phyloP scores from a whole-genome alignment of 768 basidiomycete genomes.

The Amanita polypyramis region DNA sequence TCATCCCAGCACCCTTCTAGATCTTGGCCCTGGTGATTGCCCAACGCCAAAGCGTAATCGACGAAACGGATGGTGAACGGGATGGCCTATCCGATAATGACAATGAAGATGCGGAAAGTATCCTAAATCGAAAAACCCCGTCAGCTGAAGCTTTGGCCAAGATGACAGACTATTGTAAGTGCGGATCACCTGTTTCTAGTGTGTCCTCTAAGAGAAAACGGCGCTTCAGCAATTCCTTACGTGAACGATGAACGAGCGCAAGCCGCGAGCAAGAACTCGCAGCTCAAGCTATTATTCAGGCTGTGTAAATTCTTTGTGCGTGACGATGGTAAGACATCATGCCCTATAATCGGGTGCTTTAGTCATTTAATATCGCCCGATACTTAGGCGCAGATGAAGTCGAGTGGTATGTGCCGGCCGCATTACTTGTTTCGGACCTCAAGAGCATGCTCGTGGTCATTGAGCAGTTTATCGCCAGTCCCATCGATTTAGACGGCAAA shows the following conservation, averaged over 20 bases:
- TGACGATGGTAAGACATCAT: conserved; percentile 42
- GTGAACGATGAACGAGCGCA: conserved; percentile 62
- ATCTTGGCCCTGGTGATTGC: conserved; percentile 51
- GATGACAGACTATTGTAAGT: conserved; percentile 68
- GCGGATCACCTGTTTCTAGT: neutral
- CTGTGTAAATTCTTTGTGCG: conserved; percentile 61
- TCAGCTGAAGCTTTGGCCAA: conserved; percentile 63
- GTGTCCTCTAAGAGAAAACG: neutral
- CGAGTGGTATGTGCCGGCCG: conserved; percentile 78
- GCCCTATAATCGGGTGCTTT: conserved; percentile 10
- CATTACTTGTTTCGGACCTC: conserved; percentile 57
- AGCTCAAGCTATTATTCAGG: conserved; percentile 79
- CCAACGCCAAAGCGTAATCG: conserved; percentile 48
- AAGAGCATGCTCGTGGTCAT: conserved; percentile 65
- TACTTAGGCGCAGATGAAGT: conserved; percentile 53
- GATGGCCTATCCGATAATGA: conserved; percentile 24
- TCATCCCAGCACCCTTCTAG: conserved; percentile 23
- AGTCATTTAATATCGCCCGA: neutral
- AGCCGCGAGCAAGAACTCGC: conserved; percentile 67
- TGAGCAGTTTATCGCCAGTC: conserved; percentile 71
- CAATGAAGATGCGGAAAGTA: conserved; percentile 19
- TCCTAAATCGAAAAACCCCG: conserved; percentile 27
- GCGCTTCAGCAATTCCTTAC: conserved; percentile 59
- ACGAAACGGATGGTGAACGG: conserved; percentile 42
- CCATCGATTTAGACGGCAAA: conserved; percentile 74